phyloP scores from a whole-genome alignment of 345 rosid species.

The Gossypium ekmanianum region DNA sequence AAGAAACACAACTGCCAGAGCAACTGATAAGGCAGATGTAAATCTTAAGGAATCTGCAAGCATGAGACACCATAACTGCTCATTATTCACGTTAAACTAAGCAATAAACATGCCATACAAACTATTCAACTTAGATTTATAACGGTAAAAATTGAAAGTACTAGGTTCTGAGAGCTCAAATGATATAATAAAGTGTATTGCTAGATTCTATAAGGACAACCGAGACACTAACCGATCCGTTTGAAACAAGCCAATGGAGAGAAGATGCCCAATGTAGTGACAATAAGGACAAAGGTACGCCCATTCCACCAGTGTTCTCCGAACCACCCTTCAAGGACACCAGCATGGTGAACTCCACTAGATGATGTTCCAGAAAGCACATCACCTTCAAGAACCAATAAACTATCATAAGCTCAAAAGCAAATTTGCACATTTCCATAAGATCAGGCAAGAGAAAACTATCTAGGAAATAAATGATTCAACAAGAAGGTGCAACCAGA shows the following conservation, averaged over 20 bases:
- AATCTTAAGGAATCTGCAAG: constrained; percentile 80
- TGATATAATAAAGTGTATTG: constrained; percentile 1
- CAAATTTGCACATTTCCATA: constrained; percentile 5
- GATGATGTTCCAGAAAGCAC: constrained; percentile 80
- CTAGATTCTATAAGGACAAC: neutral
- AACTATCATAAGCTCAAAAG: constrained; percentile 4
- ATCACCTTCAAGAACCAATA: constrained; percentile 37
- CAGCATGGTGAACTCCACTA: constrained; percentile 72
- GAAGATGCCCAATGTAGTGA: constrained; percentile 60
- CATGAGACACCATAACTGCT: constrained; percentile 10
- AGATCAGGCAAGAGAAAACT: neutral
- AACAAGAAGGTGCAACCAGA: neutral
- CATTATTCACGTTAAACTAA: neutral
- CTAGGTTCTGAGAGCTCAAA: neutral
- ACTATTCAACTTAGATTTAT: neutral
- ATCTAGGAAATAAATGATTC: constrained; percentile 11
- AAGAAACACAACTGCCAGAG: constrained; percentile 75
- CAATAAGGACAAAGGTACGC: constrained; percentile 54
- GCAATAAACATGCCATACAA: neutral
- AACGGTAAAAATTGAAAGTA: neutral
- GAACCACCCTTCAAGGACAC: constrained; percentile 89
- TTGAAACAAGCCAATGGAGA: constrained; percentile 79
- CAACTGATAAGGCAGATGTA: constrained; percentile 85
- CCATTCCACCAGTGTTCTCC: constrained; percentile 78
- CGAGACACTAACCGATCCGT: constrained; percentile 58